These are phyloP conservation scores for Pseudogymnoascus sp. DNA, from an alignment of 2,329 filamentous ascomycete species.

Conservation along the genomic window DNA sequence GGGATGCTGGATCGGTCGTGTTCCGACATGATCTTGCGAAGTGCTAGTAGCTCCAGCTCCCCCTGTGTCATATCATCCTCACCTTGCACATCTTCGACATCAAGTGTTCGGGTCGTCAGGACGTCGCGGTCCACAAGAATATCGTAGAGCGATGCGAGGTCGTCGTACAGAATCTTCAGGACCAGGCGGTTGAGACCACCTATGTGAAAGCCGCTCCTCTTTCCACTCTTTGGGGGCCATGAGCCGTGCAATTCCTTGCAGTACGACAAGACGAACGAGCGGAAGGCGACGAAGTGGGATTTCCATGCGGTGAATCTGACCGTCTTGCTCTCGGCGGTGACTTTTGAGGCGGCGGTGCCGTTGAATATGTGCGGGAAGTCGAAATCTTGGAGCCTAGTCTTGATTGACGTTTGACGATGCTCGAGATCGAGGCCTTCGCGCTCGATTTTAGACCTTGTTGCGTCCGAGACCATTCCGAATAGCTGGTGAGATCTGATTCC, in stretches of 20 bases:
- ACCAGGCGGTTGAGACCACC: constrained; percentile 80
- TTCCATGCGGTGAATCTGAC: constrained; percentile 83
- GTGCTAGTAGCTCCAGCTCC: constrained; percentile 57
- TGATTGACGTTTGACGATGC: constrained; percentile 61
- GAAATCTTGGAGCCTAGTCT: constrained; percentile 71
- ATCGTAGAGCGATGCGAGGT: constrained; percentile 83
- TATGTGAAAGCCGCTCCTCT: constrained; percentile 84
- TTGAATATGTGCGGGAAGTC: constrained; percentile 87
- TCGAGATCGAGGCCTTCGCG: constrained; percentile 73
- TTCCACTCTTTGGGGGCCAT: constrained; percentile 88
- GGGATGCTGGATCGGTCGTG: constrained; percentile 85
- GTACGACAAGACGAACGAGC: constrained; percentile 52
- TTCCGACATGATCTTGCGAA: constrained; percentile 75
- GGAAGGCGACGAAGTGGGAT: constrained; percentile 63
- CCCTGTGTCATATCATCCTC: constrained; percentile 43
- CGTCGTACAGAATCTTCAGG: constrained; percentile 71
- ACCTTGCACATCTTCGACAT: constrained; percentile 39
- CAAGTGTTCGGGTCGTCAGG: constrained; percentile 68
- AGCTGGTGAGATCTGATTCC: constrained; percentile 53
- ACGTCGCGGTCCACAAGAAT: constrained; percentile 72
- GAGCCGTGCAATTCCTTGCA: constrained; percentile 61
- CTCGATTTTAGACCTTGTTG: constrained; percentile 72
- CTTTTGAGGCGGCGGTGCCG: constrained; percentile 78
- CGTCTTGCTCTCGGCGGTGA: constrained; percentile 63
- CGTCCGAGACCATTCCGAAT: constrained; percentile 58